Base-by-base conservation (phyloP, 257 asterid genomes). In the Asclepias syriaca region DNA sequence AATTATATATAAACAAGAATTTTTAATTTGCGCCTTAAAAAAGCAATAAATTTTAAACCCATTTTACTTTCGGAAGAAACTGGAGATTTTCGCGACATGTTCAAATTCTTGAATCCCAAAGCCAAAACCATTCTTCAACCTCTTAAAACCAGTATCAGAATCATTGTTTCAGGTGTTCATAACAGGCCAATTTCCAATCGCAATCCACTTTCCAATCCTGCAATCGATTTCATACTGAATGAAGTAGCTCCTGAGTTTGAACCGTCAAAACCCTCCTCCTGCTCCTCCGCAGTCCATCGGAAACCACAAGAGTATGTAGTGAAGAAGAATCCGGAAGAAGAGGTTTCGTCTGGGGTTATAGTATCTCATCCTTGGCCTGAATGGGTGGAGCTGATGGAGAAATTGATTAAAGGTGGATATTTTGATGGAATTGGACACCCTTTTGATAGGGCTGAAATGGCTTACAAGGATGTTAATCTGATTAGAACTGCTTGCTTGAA, bases 321-420 rank as follows among this genome's bases (percentile, higher is more conserved):
- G 39, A 81, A 66, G 39, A 81, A 66, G 59, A 76, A 75, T 67
- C 83, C 78, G 45, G 82, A 70, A 71, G 80, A 73, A 64, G 58
- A 40, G 16, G 66, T 8, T 53, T 37, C 66, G 48, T 15, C 56
- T 73, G 65, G 49, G 46, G 69, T 75, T 74, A 78, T 76, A 70
- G 83, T 85, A 72, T 83, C 88, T 65, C 96, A 89, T 67, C 94
- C 96, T 34, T 95, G 98, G 97, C 87, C 83, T 59, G 98, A 95
- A 69, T 94, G 97, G 99, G 85, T 84, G 67, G 86, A 66, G 39
- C 81, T 93, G 57, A 84, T 93, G 93, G 83, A 86, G 61, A 81
- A 74, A 65, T 75, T 91, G 78, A 22, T 83, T 59, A 84, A 77
- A 34, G 77, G 43, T 55, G 98, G 95, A 12, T 92, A 88, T 77